Evolutionary conservation across 805 yeast species (phyloP).

Genomic region (Ogataea glucozyma): DNA sequence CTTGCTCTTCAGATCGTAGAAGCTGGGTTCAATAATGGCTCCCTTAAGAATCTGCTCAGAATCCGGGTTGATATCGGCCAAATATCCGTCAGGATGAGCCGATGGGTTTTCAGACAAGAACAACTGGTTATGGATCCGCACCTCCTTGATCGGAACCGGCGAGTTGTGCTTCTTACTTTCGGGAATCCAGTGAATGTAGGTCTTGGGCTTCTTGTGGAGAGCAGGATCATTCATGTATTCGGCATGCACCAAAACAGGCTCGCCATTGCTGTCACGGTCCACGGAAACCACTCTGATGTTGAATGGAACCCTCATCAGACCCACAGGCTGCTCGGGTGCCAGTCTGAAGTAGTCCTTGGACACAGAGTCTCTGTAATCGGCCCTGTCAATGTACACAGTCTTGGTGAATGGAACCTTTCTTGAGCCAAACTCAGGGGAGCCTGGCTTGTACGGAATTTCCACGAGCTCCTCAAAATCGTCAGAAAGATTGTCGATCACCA

Average conservation of each 20-base stretch:
- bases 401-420: conserved; percentile 76
- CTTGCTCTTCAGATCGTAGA: conserved; percentile 61
- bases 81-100: conserved; percentile 82
- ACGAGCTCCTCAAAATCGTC: conserved; percentile 72
- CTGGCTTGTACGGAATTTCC: conserved; percentile 88
- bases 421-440: conserved; percentile 71
- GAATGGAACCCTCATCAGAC: conserved; percentile 87
- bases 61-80: conserved; percentile 78
- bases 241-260: conserved; percentile 69
- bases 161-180: conserved; percentile 58
- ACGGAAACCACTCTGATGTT: conserved; percentile 71
- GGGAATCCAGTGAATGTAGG: conserved; percentile 97
- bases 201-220: conserved; percentile 78
- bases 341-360: conserved; percentile 83
- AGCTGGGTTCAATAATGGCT: conserved; percentile 79
- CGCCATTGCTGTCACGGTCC: conserved; percentile 62
- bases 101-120: conserved; percentile 91
- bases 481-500: conserved; percentile 76
- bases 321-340: conserved; percentile 93
- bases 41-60: conserved; percentile 66
- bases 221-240: conserved; percentile 68
- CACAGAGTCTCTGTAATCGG: conserved; percentile 75
- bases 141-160: conserved; percentile 68
- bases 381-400: conserved; percentile 78
- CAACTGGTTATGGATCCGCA: conserved; percentile 83